These are phyloP conservation scores for Phytophthora crassamura DNA, from an alignment of 352 stramenopile genomes.

Conservation along the genomic window DNA sequence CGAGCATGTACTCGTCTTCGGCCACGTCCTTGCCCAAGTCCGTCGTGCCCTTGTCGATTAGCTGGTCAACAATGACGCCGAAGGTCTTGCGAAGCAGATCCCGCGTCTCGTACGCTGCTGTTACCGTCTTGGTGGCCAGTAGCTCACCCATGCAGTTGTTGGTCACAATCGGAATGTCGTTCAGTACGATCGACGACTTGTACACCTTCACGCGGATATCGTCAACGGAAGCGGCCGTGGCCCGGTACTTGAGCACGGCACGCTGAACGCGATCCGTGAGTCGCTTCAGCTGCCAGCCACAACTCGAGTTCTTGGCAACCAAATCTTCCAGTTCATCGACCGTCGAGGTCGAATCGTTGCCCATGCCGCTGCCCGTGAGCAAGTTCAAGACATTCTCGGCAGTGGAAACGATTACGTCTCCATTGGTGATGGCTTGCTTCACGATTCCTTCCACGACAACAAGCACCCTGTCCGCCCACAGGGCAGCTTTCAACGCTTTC, in stretches of 20 bases:
- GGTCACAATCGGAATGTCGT: slow-evolving; percentile 40
- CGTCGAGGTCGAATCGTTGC: slow-evolving; percentile 14
- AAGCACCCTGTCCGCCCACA: slow-evolving; percentile 15
- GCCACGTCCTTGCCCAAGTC: slow-evolving; percentile 29
- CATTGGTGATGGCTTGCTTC: slow-evolving; percentile 33
- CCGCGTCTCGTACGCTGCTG: slow-evolving; percentile 28
- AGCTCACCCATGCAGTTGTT: slow-evolving; percentile 39
- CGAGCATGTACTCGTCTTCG: slow-evolving; percentile 41
- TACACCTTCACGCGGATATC: slow-evolving; percentile 36
- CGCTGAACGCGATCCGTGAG: slow-evolving; percentile 30
- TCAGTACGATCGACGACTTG: slow-evolving; percentile 36
- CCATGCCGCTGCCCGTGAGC: slow-evolving; percentile 16
- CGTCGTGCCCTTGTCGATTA: slow-evolving; percentile 36
- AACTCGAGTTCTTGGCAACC: slow-evolving; percentile 28
- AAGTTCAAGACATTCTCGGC: slow-evolving; percentile 32
- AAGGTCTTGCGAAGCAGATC: slow-evolving; percentile 38
- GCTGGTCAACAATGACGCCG: slow-evolving; percentile 36
- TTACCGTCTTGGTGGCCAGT: slow-evolving; percentile 13
- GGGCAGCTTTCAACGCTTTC: background rate
- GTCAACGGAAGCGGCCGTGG: background rate
- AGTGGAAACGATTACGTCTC: slow-evolving; percentile 32
- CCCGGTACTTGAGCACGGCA: slow-evolving; percentile 29
- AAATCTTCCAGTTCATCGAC: slow-evolving; percentile 31
- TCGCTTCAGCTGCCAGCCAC: slow-evolving; percentile 33
- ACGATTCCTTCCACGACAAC: slow-evolving; percentile 34